Percentiles rank a stretch among this genome's conserved stretches.
phyloP scores from a whole-genome alignment of 176 grass and related monocot genomes.

The Oryza nivara region DNA sequence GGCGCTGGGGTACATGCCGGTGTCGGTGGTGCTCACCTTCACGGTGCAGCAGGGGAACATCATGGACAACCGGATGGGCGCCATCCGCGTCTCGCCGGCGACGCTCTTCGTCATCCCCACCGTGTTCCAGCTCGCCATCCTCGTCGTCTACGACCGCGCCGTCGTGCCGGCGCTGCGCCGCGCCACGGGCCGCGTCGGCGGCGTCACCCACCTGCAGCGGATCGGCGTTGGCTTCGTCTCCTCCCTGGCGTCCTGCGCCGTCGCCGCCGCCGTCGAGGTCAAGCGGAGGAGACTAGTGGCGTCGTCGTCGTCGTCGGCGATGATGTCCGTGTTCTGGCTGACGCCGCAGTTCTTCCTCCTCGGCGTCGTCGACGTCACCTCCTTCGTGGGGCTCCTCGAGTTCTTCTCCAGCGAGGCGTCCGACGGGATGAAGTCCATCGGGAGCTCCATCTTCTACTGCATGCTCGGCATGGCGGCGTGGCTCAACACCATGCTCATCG shows the following conservation, averaged over 20 bases:
- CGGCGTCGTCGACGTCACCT: conserved; percentile 81
- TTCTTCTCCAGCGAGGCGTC: conserved; percentile 89
- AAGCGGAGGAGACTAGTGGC: conserved; percentile 38
- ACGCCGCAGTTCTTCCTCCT: conserved; percentile 75
- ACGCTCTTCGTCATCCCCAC: conserved; percentile 69
- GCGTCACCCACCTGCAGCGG: conserved; percentile 75
- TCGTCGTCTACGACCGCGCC: conserved; percentile 63
- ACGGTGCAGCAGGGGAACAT: conserved; percentile 82
- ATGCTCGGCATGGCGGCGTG: conserved; percentile 65
- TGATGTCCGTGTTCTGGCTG: conserved; percentile 73
- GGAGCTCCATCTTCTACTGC: conserved; percentile 84
- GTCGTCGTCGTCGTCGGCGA: no score
- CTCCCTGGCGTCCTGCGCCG: conserved; percentile 29
- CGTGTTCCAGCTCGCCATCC: conserved; percentile 68
- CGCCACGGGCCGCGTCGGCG: conserved; percentile 61
- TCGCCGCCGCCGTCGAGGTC: conserved; percentile 72
- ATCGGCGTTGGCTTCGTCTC: conserved; percentile 63
- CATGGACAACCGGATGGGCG: conserved; percentile 68
- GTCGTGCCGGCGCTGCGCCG: conserved; percentile 59
- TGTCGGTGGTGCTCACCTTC: conserved; percentile 56
- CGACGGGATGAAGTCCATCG: conserved; percentile 79
- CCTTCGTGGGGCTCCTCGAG: conserved; percentile 85
- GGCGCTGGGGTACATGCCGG: conserved; percentile 54
- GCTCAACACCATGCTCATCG: conserved; percentile 66
- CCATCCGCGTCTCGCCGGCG: conserved; percentile 59